Conservation (phyloP, 306 rosid genomes). For the Dalbergia cultrata region DNA sequence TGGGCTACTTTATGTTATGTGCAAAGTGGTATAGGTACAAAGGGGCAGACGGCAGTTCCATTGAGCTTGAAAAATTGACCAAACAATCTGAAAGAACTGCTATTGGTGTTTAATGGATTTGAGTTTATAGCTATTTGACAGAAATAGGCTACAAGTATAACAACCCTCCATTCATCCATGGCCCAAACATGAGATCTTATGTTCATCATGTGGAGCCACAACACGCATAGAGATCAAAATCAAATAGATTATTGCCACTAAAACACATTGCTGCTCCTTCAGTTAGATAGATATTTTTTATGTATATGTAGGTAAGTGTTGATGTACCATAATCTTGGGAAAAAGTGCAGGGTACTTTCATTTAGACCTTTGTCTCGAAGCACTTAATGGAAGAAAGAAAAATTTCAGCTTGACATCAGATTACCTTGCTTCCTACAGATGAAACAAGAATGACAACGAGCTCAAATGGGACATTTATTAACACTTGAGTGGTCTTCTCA, state of each 20-base stretch:
- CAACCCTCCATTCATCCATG: slow-evolving; percentile 7
- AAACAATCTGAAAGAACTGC: slow-evolving; percentile 49
- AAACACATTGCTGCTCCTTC: slow-evolving; percentile 9
- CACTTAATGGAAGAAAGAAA: slow-evolving; percentile 29
- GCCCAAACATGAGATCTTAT: background rate
- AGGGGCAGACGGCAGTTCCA: slow-evolving; percentile 46
- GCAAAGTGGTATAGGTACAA: slow-evolving; percentile 78
- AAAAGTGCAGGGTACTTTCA: slow-evolving; percentile 13
- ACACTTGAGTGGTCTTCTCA: background rate
- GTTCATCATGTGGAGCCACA: slow-evolving; percentile 35
- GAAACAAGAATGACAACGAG: background rate
- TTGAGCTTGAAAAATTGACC: slow-evolving; percentile 47
- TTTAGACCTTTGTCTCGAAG: slow-evolving; percentile 21
- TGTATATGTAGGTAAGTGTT: background rate
- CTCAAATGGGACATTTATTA: background rate
- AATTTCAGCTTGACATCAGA: background rate
- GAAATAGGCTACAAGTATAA: slow-evolving; percentile 2
- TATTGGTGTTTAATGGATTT: slow-evolving; percentile 31
- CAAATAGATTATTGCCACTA: slow-evolving; percentile 29
- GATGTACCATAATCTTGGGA: background rate
- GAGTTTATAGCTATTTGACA: slow-evolving; percentile 6
- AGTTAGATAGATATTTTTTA: background rate
- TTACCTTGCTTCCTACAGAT: background rate
- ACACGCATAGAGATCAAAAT: slow-evolving; percentile 19
- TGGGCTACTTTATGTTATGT: slow-evolving; percentile 68